Conservation (phyloP, 208 protist genomes). For the Crithidia expoeki region DNA sequence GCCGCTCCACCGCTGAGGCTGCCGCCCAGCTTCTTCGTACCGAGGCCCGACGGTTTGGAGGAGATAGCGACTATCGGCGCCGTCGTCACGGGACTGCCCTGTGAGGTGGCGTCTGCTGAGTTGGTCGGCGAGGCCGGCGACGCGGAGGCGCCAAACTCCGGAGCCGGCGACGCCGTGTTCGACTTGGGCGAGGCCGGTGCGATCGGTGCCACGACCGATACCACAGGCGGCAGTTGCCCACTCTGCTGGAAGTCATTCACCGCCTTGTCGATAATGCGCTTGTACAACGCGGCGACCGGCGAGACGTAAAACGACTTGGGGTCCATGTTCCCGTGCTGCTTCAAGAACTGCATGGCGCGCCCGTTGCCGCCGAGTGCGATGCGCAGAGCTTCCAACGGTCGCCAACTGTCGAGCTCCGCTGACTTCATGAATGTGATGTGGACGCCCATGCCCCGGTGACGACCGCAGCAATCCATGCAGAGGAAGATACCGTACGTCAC, state of each 20-base stretch:
- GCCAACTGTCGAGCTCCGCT: conserved; percentile 91
- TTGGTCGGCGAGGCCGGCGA: conserved; percentile 17
- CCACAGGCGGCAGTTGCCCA: conserved; percentile 15
- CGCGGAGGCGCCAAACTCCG: conserved; percentile 10
- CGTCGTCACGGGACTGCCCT: conserved; percentile 36
- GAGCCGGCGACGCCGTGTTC: conserved; percentile 4
- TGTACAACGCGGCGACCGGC: conserved; percentile 65
- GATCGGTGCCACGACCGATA: background rate
- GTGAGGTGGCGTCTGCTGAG: conserved; percentile 14
- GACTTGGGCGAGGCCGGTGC: background rate
- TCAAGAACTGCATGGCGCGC: conserved; percentile 75
- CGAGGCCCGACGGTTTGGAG: conserved; percentile 25
- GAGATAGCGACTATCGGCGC: conserved; percentile 41
- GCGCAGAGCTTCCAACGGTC: conserved; percentile 71
- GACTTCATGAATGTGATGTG: conserved; percentile 97
- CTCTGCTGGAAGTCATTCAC: conserved; percentile 53
- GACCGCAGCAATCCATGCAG: conserved; percentile 96
- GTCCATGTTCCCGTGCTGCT: conserved; percentile 81
- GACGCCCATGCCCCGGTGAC: conserved; percentile 95
- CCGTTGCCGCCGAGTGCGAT: conserved; percentile 93
- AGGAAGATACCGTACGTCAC: conserved; percentile 97
- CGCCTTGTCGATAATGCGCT: conserved; percentile 66
- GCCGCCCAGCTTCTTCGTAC: conserved; percentile 26
- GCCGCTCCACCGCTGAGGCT: conserved; percentile 2
- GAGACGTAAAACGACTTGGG: conserved; percentile 72